Conservation (phyloP, 2,329 filamentous ascomycete species). For the Dactylonectria estremocensis region DNA sequence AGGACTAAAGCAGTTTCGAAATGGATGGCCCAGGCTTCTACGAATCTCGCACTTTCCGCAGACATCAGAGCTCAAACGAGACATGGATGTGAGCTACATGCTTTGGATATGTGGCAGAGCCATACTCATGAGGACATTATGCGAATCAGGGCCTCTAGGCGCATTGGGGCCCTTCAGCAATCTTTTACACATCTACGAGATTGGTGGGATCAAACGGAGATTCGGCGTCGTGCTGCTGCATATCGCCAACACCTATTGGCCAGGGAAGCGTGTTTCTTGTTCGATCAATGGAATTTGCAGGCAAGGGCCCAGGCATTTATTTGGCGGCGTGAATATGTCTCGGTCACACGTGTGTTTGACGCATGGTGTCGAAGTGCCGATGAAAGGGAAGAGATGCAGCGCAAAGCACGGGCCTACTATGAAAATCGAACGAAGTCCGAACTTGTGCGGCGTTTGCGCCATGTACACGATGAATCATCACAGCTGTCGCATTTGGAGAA, state of each 20-base stretch:
- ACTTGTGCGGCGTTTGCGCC: slow-evolving; percentile 32
- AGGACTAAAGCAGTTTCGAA: slow-evolving; percentile 38
- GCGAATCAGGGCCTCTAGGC: slow-evolving; percentile 28
- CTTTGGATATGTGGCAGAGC: slow-evolving; percentile 44
- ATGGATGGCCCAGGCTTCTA: slow-evolving; percentile 43
- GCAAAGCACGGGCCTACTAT: slow-evolving; percentile 38
- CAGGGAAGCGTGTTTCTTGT: slow-evolving; percentile 40
- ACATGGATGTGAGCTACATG: slow-evolving; percentile 31
- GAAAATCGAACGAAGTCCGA: slow-evolving; percentile 33
- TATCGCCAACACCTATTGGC: slow-evolving; percentile 42
- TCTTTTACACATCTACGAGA: slow-evolving; percentile 46
- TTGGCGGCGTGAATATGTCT: slow-evolving; percentile 53
- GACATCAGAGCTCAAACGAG: slow-evolving; percentile 38
- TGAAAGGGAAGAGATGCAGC: slow-evolving; percentile 38
- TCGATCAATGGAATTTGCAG: slow-evolving; percentile 53
- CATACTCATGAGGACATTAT: slow-evolving; percentile 27
- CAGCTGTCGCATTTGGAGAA: slow-evolving; percentile 40
- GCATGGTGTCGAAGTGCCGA: slow-evolving; percentile 48
- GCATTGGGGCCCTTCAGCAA: slow-evolving; percentile 41
- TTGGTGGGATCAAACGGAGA: slow-evolving; percentile 52
- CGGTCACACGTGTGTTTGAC: slow-evolving; percentile 47
- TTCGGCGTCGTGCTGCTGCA: slow-evolving; percentile 42
- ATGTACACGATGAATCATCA: slow-evolving; percentile 27
- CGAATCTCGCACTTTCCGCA: slow-evolving; percentile 30
- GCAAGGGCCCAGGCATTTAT: slow-evolving; percentile 53